Evolutionary conservation across 306 rosid genomes (phyloP).

Genomic region (Begonia fuchsioides): DNA sequence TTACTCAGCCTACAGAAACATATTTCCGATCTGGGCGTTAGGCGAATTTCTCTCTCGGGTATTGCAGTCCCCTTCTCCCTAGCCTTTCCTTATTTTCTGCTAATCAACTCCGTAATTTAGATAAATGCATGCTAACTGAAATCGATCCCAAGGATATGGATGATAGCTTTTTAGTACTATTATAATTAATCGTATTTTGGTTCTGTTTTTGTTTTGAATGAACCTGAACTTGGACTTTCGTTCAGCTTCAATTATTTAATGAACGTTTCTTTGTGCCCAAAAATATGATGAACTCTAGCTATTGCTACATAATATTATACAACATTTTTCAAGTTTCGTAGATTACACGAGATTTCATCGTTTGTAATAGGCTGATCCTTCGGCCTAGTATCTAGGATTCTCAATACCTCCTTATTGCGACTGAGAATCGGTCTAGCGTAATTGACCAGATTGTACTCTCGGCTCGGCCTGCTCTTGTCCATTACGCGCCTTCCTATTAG

Average conservation of each 20-base stretch:
- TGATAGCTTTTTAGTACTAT: neutral
- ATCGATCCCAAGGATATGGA: neutral
- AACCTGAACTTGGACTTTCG: too few species aligned
- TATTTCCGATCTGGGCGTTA: slow-evolving; percentile 86
- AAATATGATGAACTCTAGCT: neutral
- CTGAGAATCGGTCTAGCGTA: slow-evolving; percentile 63
- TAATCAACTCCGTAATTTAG: too few species aligned
- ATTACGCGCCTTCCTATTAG: slow-evolving; percentile 58
- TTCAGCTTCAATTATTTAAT: too few species aligned
- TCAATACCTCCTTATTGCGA: slow-evolving; percentile 45
- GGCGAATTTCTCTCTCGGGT: slow-evolving; percentile 53
- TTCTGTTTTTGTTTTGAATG: neutral
- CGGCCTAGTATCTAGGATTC: slow-evolving; percentile 38
- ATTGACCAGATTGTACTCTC: slow-evolving; percentile 66
- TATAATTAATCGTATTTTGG: neutral
- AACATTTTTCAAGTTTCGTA: neutral
- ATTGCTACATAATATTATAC: neutral
- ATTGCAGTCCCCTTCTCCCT: slow-evolving; percentile 14
- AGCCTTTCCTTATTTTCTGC: neutral
- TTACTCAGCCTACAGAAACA: slow-evolving; percentile 68
- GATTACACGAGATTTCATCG: neutral
- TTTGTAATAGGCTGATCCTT: slow-evolving; percentile 1
- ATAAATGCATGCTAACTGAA: too few species aligned
- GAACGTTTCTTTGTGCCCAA: too few species aligned
- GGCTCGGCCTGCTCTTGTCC: slow-evolving; percentile 71